Conservation (phyloP, 768 basidiomycete species). For the Lactifluus pinguis region DNA sequence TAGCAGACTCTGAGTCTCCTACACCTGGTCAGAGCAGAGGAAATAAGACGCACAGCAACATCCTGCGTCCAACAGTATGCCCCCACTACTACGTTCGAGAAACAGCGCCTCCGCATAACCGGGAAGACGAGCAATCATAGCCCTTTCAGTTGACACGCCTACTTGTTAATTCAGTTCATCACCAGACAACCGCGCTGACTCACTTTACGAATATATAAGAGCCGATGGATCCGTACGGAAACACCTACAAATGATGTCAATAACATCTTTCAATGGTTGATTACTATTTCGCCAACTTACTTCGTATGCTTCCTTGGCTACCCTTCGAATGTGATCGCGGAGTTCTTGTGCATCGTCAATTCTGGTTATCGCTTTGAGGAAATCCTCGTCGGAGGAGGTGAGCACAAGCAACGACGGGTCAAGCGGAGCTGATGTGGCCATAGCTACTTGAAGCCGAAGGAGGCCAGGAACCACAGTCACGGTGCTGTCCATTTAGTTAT, state of each 20-base stretch:
- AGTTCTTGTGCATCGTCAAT: conserved; percentile 5
- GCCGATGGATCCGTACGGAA: conserved; percentile 27
- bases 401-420: conserved; percentile 11
- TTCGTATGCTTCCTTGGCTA: conserved; percentile 9
- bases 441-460: background rate
- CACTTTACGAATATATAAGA: conserved; percentile 24
- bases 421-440: background rate
- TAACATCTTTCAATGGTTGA: background rate
- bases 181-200: background rate
- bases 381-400: background rate
- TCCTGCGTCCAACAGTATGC: conserved; percentile 36
- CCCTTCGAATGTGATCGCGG: conserved; percentile 1
- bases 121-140: conserved; percentile 22
- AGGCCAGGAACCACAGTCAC: too few species aligned
- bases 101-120: conserved; percentile 27
- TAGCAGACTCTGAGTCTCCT: background rate
- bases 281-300: background rate
- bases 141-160: conserved; percentile 6
- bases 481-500: too few species aligned
- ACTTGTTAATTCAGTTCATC: background rate
- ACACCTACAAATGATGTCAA: conserved; percentile 18
- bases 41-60: conserved; percentile 33
- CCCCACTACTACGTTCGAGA: conserved; percentile 28
- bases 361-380: conserved; percentile 1
- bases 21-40: background rate